Evolutionary conservation across 116 monocot species (phyloP).

Genomic region (Zostera marina): DNA sequence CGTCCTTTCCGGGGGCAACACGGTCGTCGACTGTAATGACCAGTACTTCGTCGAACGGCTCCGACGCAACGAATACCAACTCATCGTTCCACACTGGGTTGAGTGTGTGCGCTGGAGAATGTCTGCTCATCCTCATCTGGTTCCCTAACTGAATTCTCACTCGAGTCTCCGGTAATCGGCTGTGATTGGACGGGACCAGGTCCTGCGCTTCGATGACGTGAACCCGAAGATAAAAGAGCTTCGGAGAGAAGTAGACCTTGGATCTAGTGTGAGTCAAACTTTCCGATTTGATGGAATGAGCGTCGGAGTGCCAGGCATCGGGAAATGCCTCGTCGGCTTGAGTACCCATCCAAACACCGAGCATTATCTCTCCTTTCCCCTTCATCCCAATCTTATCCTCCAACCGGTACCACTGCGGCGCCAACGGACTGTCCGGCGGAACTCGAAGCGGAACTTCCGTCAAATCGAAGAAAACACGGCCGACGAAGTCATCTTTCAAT

Average conservation of each 20-base stretch:
- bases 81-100: conserved; percentile 59
- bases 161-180: conserved; percentile 14
- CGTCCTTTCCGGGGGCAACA: conserved; percentile 32
- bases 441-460: conserved; percentile 42
- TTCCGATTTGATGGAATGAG: conserved; percentile 12
- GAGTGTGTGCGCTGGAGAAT: background rate
- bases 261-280: conserved; percentile 16
- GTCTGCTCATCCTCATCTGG: conserved; percentile 16
- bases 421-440: conserved; percentile 69
- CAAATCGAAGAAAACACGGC: conserved; percentile 30
- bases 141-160: conserved; percentile 24
- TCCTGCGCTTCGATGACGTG: conserved; percentile 37
- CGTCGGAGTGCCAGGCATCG: conserved; percentile 25
- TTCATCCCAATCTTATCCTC: conserved; percentile 26
- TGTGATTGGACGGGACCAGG: conserved; percentile 15
- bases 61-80: conserved; percentile 54
- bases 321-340: conserved; percentile 40
- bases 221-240: conserved; percentile 27
- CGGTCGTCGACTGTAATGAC: conserved; percentile 51
- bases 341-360: conserved; percentile 34
- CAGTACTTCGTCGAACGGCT: conserved; percentile 67
- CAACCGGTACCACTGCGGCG: conserved; percentile 72
- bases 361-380: conserved; percentile 23
- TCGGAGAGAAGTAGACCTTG: conserved; percentile 42
- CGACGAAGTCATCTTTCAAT: conserved; percentile 65